Percentiles rank a stretch among this genome's conserved stretches.
Evolutionary conservation across 2,329 filamentous ascomycete species (phyloP).

Genomic region (Fusarium pseudocircinatum): DNA sequence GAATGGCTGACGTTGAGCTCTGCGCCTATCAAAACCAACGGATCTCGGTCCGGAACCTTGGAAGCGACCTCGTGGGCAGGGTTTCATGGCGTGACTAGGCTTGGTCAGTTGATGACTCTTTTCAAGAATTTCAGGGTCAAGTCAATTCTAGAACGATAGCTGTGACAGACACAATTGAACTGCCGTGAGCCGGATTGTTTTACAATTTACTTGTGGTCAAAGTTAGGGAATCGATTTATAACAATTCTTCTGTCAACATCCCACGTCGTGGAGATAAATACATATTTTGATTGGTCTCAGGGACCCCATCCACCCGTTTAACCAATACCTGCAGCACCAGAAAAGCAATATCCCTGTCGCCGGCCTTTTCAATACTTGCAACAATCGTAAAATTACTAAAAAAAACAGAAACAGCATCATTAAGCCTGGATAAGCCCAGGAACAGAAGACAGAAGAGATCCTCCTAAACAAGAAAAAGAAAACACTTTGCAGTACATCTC

Average conservation of each 20-base stretch:
- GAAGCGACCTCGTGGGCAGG: not conserved
- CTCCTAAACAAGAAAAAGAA: not conserved
- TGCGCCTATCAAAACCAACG: not conserved
- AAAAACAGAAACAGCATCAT: accelerated
- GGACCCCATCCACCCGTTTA: not conserved
- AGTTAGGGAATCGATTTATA: accelerated
- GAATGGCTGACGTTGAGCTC: not conserved
- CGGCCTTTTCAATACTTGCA: not conserved
- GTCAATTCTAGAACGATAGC: not conserved
- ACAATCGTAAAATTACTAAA: accelerated
- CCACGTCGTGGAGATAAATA: not conserved
- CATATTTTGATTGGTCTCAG: not conserved
- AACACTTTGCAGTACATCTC: too few species aligned
- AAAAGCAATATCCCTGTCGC: not conserved
- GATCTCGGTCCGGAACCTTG: not conserved
- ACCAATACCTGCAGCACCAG: not conserved
- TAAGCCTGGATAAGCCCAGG: accelerated
- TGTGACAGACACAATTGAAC: not conserved
- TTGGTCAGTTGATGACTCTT: not conserved
- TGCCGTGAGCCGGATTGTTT: not conserved
- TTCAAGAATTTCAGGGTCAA: not conserved
- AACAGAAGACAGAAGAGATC: not conserved
- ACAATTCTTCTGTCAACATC: not conserved
- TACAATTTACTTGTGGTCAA: accelerated
- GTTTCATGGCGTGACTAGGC: not conserved